Evolutionary conservation across 306 rosid genomes (phyloP).

Genomic region (Psophocarpus tetragonolobus): DNA sequence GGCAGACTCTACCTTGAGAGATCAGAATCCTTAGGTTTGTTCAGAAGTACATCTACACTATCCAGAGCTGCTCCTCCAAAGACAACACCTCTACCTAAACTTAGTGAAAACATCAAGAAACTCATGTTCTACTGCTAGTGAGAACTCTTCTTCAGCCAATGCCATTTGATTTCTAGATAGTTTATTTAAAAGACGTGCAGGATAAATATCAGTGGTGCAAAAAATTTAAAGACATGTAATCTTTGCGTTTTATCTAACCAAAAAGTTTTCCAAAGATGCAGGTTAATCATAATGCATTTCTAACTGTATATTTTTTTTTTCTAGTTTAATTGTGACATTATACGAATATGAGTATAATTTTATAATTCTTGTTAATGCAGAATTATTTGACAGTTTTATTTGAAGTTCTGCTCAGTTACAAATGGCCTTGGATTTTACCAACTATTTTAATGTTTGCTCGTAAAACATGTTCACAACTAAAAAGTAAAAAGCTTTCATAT

Average conservation of each 20-base stretch:
- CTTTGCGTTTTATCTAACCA: constrained; percentile 24
- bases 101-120: constrained; percentile 80
- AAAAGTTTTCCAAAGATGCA: constrained; percentile 19
- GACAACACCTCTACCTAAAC: constrained; percentile 77
- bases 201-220: constrained; percentile 2
- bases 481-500: not conserved
- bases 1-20: constrained; percentile 95
- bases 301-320: constrained; percentile 1
- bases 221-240: constrained; percentile 17
- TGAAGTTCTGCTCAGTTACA: not conserved
- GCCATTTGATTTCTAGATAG: constrained; percentile 12
- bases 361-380: not conserved
- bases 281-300: constrained; percentile 16
- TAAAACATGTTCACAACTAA: not conserved
- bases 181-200: constrained; percentile 23
- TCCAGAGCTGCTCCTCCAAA: constrained; percentile 89
- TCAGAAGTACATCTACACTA: constrained; percentile 44
- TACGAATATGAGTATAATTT: not conserved
- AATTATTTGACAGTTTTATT: not conserved
- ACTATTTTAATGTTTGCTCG: not conserved
- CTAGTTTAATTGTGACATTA: not conserved
- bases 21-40: constrained; percentile 58
- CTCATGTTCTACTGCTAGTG: constrained; percentile 94
- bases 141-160: constrained; percentile 19
- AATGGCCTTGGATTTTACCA: not conserved